Evolutionary conservation across 805 yeast species (phyloP), one percentile per base, ranked within the genome.

Genomic region (Huiozyma naganishii): DNA sequence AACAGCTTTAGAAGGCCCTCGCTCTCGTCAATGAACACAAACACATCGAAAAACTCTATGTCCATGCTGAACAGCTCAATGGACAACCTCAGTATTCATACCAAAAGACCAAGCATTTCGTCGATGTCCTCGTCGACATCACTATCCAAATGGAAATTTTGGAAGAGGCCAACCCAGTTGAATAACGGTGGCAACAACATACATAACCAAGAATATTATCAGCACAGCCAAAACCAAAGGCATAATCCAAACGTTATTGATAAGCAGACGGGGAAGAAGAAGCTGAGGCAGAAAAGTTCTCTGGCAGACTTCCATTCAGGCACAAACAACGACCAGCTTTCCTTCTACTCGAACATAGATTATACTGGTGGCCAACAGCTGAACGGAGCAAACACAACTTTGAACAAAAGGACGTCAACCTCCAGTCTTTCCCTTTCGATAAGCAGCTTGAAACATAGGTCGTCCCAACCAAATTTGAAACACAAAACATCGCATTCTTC

Each of bases 401-500:
- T 55, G 27, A 46, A 50, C 6, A 52, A 52, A 9, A 52, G 48
- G 38, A 44, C 51, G 7, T 56, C 62, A 8, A 44, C 54, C 1
- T 51, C 59, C 8, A 55, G 49, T 45, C 41, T 54, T 36, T 52
- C 59, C 6, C 39, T 53, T 2, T 37, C 45, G 23, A 30, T 8
- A 9, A 30, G 9, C 33, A 9, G 46, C n/a, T 41, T 57, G 32
- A 55, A 51, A 39, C 51, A 52, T 36, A 45, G 54, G 29, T 36
- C 52, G 5, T 53, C 59, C n/a, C 55, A 46, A 17, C 36, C 45
- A 23, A 55, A 51, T 37, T 42, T 60, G 29, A 59, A 62, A 41
- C 64, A 59, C 38, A 62, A 62, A 44, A 48, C 58, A 2, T 62
- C 66, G 2, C 65, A 61, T 36, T 52, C 60, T 6, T 63, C 67